Percentiles rank a stretch among this genome's conserved stretches.
Evolutionary conservation across 257 asterid genomes (phyloP).

Genomic region (Fraxinus excelsior): DNA sequence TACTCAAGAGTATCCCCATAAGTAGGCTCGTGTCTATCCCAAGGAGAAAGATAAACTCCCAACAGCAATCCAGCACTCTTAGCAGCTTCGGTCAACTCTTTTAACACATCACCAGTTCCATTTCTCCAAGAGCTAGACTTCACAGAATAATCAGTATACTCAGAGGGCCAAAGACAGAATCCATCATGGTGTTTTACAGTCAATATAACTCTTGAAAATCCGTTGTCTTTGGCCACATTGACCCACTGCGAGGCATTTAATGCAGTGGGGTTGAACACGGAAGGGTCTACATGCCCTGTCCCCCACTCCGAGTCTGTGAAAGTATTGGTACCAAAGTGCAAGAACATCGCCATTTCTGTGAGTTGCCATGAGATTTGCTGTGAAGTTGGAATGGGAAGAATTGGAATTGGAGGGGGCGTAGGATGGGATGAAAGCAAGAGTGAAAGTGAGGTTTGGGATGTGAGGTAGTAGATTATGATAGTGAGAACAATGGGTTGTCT

Average conservation of each 20-base stretch:
- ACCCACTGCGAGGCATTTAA: constrained; percentile 93
- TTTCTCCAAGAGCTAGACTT: constrained; percentile 82
- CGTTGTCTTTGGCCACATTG: constrained; percentile 63
- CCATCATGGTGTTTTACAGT: constrained; percentile 98
- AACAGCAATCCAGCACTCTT: constrained; percentile 57
- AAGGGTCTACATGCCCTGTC: constrained; percentile 77
- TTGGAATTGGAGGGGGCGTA: constrained; percentile 81
- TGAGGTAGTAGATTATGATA: constrained; percentile 17
- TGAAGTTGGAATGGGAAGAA: constrained; percentile 76
- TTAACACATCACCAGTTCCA: constrained; percentile 82
- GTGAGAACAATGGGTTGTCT: constrained; percentile 29
- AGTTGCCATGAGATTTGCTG: constrained; percentile 88
- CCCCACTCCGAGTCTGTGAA: constrained; percentile 91
- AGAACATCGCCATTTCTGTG: constrained; percentile 85
- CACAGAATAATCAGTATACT: constrained; percentile 83
- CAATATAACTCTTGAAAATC: constrained; percentile 65
- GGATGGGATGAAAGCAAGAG: constrained; percentile 32
- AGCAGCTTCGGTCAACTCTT: constrained; percentile 73
- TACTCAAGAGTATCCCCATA: constrained; percentile 80
- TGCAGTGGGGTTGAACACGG: constrained; percentile 64
- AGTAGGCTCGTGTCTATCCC: constrained; percentile 88
- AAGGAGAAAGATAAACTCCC: constrained; percentile 95
- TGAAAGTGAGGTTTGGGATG: constrained; percentile 28
- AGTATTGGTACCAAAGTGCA: constrained; percentile 92
- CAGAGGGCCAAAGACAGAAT: constrained; percentile 91